Evolutionary conservation across 1,284 basidiomycete species (phyloP).

Genomic region (Apiotrichum porosum): DNA sequence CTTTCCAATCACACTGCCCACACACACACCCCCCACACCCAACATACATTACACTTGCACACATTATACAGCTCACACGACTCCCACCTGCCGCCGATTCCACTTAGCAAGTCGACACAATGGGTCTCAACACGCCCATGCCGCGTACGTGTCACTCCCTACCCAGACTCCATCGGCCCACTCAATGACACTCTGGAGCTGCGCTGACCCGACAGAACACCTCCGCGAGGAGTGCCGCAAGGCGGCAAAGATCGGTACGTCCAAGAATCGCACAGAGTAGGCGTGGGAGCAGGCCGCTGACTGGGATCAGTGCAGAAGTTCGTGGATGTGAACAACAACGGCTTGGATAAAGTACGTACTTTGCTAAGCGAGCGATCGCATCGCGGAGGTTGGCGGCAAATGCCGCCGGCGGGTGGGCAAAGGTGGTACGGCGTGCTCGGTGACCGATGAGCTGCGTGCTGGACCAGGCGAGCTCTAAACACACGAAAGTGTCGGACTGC

Average conservation of each 20-base stretch:
- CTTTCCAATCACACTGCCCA: too few species aligned
- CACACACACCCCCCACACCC: neutral
- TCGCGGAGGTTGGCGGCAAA: too few species aligned
- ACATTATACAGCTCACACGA: neutral
- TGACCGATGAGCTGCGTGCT: too few species aligned
- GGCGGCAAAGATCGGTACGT: slow-evolving; percentile 51
- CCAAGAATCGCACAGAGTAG: too few species aligned
- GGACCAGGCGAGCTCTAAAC: too few species aligned
- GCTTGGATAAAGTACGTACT: slow-evolving; percentile 46
- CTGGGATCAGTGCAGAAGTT: slow-evolving; percentile 43
- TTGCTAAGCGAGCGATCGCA: too few species aligned
- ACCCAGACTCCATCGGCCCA: too few species aligned
- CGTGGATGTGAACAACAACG: slow-evolving; percentile 47
- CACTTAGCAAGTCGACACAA: slow-evolving; percentile 5
- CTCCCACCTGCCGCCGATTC: neutral
- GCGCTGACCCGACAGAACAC: slow-evolving; percentile 35
- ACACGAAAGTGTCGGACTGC: too few species aligned
- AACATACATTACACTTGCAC: neutral
- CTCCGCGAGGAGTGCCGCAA: slow-evolving; percentile 55
- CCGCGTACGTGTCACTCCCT: slow-evolving; percentile 35
- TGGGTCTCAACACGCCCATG: slow-evolving; percentile 46
- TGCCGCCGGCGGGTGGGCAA: too few species aligned
- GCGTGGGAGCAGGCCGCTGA: neutral
- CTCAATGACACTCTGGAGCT: too few species aligned
- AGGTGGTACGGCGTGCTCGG: too few species aligned